Evolutionary conservation across 2,329 filamentous ascomycete species (phyloP).

Genomic region (Cryphonectria nitschkei): DNA sequence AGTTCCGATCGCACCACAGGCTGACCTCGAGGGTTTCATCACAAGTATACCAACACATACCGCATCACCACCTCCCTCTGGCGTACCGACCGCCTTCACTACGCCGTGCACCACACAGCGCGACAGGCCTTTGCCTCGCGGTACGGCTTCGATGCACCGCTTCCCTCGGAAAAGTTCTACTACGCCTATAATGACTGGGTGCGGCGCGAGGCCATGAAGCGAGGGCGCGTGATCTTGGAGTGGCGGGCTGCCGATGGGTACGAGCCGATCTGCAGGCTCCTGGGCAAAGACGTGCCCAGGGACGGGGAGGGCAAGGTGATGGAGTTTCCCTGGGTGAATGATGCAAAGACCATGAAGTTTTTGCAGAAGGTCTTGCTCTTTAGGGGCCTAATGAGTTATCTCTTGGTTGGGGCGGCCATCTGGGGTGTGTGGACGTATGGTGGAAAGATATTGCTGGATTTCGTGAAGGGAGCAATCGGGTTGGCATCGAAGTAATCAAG

Average conservation of each 20-base stretch:
- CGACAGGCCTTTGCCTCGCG: background rate
- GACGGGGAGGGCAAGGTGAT: conserved; percentile 5
- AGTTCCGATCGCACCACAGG: background rate
- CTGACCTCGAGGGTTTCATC: background rate
- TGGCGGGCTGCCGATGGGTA: conserved; percentile 46
- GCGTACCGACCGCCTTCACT: conserved; percentile 5
- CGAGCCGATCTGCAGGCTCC: conserved; percentile 45
- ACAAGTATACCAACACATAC: background rate
- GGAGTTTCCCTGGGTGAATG: conserved; percentile 40
- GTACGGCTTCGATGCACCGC: conserved; percentile 10
- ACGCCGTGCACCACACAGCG: background rate
- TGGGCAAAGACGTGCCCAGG: conserved; percentile 43
- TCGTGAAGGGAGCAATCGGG: too few relatives aligned
- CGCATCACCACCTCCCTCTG: background rate
- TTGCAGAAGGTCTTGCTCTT: conserved; percentile 16
- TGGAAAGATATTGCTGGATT: background rate
- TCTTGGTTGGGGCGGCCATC: background rate
- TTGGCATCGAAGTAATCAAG: background rate
- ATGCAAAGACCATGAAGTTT: conserved; percentile 31
- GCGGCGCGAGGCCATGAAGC: conserved; percentile 36
- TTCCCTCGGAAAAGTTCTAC: conserved; percentile 28
- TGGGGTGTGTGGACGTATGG: conserved; percentile 14
- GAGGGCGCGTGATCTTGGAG: conserved; percentile 41
- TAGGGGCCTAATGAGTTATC: conserved; percentile 19
- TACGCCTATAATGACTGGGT: conserved; percentile 35